These are phyloP conservation scores for Metschnikowia vanudenii DNA, from an alignment of 805 yeast genomes.

Conservation along the genomic window DNA sequence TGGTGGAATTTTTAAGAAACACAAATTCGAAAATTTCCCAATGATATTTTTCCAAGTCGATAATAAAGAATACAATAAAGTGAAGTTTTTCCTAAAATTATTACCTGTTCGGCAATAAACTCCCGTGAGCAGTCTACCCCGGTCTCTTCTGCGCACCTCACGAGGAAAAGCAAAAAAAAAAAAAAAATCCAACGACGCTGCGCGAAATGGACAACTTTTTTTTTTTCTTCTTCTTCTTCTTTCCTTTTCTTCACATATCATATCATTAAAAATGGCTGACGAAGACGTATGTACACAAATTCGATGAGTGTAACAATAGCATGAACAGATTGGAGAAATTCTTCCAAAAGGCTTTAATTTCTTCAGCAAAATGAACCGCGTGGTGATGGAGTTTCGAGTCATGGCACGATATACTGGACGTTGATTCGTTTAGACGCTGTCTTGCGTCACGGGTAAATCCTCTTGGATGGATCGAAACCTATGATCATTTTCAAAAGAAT, in stretches of 20 bases:
- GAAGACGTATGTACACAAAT: constrained; percentile 36
- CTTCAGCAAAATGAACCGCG: background rate
- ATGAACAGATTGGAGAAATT: background rate
- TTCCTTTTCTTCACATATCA: constrained; percentile 19
- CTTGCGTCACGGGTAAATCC: no score
- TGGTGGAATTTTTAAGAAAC: background rate
- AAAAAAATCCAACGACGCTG: constrained; percentile 18
- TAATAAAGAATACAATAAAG: no score
- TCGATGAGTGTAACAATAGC: background rate
- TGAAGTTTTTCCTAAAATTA: background rate
- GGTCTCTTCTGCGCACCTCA: constrained; percentile 11
- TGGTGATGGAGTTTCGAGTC: background rate
- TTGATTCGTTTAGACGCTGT: background rate
- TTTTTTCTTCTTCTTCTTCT: constrained; percentile 20
- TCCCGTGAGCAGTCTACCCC: constrained; percentile 7
- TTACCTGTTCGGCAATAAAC: background rate
- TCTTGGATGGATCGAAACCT: no score
- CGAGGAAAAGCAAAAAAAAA: constrained; percentile 5
- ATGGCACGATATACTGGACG: background rate
- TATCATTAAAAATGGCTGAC: constrained; percentile 35
- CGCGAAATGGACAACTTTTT: constrained; percentile 21
- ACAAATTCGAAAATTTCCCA: background rate
- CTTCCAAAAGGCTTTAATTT: background rate
- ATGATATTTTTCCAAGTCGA: no score
- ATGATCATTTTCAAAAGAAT: no score